Conservation (phyloP, 768 basidiomycete genomes). For the Coprinopsis strossmayeri region DNA sequence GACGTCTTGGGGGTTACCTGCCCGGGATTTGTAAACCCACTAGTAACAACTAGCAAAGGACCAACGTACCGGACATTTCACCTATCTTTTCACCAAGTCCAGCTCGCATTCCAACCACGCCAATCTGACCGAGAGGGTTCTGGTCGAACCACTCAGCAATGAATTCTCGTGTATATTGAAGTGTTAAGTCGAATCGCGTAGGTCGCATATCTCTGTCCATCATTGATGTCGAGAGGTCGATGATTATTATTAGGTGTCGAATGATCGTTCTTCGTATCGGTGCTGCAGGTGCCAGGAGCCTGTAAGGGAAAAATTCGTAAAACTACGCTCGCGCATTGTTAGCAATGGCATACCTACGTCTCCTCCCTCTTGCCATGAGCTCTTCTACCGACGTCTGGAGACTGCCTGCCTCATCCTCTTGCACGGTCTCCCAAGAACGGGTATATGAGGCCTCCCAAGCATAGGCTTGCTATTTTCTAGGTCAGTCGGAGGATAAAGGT, state of each 20-base stretch:
- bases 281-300: conserved; percentile 72
- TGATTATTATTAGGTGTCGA: conserved; percentile 86
- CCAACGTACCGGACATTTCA: conserved; percentile 81
- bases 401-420: conserved; percentile 92
- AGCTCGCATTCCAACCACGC: conserved; percentile 86
- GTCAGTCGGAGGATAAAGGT: conserved; percentile 1
- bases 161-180: conserved; percentile 90
- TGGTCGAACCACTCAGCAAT: conserved; percentile 98
- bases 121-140: conserved; percentile 96
- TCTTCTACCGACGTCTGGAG: conserved; percentile 87
- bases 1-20: conserved; percentile 97
- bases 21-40: background rate
- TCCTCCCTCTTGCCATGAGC: conserved; percentile 76
- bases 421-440: conserved; percentile 94
- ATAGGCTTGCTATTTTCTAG: conserved; percentile 58
- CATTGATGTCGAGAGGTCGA: conserved; percentile 91
- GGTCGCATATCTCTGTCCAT: conserved; percentile 94
- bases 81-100: conserved; percentile 87
- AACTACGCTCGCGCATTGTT: background rate
- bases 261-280: conserved; percentile 95
- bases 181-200: conserved; percentile 83
- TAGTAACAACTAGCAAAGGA: background rate
- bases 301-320: conserved; percentile 20
- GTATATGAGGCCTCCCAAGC: conserved; percentile 96
- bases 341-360: conserved; percentile 56